Evolutionary conservation across 148 eudicot genomes (phyloP), one percentile per base, ranked within the genome.

Genomic region (Spergularia bocconei): DNA sequence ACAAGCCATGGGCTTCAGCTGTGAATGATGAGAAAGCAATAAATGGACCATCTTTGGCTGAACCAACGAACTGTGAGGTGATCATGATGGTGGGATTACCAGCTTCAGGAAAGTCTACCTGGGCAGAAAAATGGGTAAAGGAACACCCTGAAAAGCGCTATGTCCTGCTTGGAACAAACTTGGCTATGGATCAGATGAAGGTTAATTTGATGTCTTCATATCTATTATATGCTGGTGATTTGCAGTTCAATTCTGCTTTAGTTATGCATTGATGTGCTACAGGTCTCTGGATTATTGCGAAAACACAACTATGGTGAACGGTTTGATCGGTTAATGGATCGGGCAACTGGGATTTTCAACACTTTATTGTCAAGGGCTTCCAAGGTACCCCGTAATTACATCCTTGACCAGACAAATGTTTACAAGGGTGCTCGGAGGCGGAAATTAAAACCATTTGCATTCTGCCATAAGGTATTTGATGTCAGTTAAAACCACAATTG

Each of bases 51-150:
- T 63, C 68, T 44, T 85, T 88, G 39, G 20, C 82, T 16, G 82
- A 73, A 21, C 63, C 78, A 12, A 17, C 50, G 16, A 81, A 82
- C 62, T 85, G 87, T 82, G 88, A 85, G 60, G 79, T 82, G 69
- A 82, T 87, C 53, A 88, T 88, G 91, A 79, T 88, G 91, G 86
- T 88, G 19, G 95, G 95, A 51, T 80, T 90, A 78, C 92, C 95
- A 50, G 95, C 92, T 77, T 84, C 90, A 23, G 92, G 96, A 21
- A 90, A 90, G 72, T 79, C 85, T 78, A 90, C 96, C 4, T 88
- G 96, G 96, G 90, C 88, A 11, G 96, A 90, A 69, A 88, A 88
- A 51, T 78, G 83, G 88, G 72, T 84, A 19, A 81, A 78, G 70
- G 86, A 87, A 20, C 88, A 90, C 79, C 90, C 89, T 41, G 87